phyloP scores from a whole-genome alignment of 2,329 filamentous ascomycete species.

The Aureobasidium zeae region DNA sequence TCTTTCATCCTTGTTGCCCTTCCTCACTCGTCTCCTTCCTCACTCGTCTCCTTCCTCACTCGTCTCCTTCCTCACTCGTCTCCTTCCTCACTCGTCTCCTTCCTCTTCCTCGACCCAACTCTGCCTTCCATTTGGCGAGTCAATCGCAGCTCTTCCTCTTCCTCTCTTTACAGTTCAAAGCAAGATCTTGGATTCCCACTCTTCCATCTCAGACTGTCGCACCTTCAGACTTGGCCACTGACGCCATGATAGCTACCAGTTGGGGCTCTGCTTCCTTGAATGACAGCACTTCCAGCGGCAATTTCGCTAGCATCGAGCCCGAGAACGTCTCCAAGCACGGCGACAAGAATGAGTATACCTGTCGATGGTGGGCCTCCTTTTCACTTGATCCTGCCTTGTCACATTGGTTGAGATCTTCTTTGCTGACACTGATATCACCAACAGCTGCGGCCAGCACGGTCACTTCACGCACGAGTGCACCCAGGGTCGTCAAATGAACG shows the following conservation, averaged over 20 bases:
- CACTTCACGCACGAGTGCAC: conserved; percentile 30
- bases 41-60: too few relatives aligned
- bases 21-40: too few relatives aligned
- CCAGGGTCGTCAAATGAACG: conserved; percentile 41
- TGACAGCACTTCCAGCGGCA: background rate
- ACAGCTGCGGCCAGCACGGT: conserved; percentile 33
- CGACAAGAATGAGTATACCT: too few relatives aligned
- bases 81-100: background rate
- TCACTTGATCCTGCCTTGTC: too few relatives aligned
- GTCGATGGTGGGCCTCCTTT: too few relatives aligned
- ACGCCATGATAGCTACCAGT: conserved; percentile 4
- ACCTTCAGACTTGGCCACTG: background rate
- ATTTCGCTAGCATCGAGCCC: background rate
- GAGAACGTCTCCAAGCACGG: conserved; percentile 13
- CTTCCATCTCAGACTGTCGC: background rate
- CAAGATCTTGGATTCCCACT: too few relatives aligned
- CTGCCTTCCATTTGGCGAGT: background rate
- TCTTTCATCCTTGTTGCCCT: too few relatives aligned
- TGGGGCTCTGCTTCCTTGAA: background rate
- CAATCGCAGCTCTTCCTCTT: background rate
- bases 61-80: background rate
- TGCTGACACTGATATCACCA: too few relatives aligned
- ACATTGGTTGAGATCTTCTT: too few relatives aligned
- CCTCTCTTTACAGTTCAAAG: too few relatives aligned
- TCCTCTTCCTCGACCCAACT: background rate